These are phyloP conservation scores for Wickerhamiella domercqiae DNA, from an alignment of 805 yeast species.

Conservation along the genomic window DNA sequence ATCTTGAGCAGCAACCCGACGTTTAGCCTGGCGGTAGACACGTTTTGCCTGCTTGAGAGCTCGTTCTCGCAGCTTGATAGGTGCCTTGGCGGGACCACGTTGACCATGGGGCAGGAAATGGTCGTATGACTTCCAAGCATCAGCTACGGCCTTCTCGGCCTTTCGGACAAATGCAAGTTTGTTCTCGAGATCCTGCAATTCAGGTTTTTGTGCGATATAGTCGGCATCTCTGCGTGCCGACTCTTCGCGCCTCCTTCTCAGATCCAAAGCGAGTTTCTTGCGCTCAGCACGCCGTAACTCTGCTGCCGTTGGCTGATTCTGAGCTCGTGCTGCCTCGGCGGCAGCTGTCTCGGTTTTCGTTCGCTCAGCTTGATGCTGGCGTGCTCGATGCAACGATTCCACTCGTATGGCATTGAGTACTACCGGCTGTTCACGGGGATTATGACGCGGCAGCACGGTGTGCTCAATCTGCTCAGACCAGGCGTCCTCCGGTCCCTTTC, in stretches of 20 bases:
- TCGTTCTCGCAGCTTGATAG: conserved; percentile 19
- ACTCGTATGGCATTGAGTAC: conserved; percentile 36
- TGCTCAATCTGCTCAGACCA: conserved; percentile 57
- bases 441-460: conserved; percentile 35
- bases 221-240: conserved; percentile 7
- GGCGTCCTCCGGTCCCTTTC: conserved; percentile 62
- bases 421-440: conserved; percentile 53
- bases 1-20: conserved; percentile 14
- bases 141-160: conserved; percentile 15
- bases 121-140: conserved; percentile 16
- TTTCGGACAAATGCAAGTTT: conserved; percentile 12
- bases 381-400: conserved; percentile 10
- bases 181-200: conserved; percentile 13
- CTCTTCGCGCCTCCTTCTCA: conserved; percentile 4
- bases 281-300: conserved; percentile 5
- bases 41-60: conserved; percentile 19
- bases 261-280: conserved; percentile 3
- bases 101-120: conserved; percentile 18
- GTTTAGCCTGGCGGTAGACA: conserved; percentile 17
- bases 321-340: conserved; percentile 8
- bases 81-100: conserved; percentile 20
- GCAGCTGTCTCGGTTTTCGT: conserved; percentile 4
- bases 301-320: conserved; percentile 10
- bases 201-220: conserved; percentile 16
- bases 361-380: conserved; percentile 4